phyloP scores from a whole-genome alignment of 1,139 yeast species.

The Tardiomyces depauwii region DNA sequence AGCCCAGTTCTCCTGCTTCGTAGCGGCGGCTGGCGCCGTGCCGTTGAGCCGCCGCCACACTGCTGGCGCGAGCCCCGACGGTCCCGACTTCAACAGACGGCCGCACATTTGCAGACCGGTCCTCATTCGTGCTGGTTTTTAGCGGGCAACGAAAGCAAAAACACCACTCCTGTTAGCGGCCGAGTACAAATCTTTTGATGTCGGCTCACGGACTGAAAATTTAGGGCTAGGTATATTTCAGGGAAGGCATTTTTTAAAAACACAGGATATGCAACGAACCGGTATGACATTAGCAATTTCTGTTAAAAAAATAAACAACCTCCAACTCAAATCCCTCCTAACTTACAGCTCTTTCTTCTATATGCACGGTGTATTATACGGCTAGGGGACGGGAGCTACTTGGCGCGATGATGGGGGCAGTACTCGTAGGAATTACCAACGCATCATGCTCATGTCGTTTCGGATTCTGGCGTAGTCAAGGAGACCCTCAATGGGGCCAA shows the following conservation, averaged over 20 bases:
- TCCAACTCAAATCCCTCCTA: too few relatives aligned
- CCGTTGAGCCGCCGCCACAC: neutral
- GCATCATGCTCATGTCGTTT: constrained; percentile 30
- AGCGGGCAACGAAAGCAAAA: neutral
- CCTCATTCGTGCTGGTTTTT: neutral
- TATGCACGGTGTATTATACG: neutral
- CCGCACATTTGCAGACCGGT: neutral
- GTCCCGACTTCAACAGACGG: neutral
- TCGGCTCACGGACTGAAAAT: neutral
- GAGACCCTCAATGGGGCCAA: constrained; percentile 65
- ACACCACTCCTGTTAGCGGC: neutral
- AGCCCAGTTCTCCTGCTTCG: neutral
- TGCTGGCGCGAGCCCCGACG: neutral
- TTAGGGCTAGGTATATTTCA: neutral
- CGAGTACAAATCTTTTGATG: neutral
- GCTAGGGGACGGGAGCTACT: neutral
- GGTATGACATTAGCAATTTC: neutral
- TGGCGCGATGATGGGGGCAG: neutral
- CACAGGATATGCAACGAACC: too few relatives aligned
- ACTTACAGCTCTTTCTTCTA: too few relatives aligned
- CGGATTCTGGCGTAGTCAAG: constrained; percentile 48
- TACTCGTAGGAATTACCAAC: constrained; percentile 15
- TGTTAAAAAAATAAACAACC: neutral
- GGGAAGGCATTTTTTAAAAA: too few relatives aligned
- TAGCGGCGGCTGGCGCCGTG: neutral